Conservation (phyloP, 2,329 filamentous ascomycete genomes). For the Huntiella savannae region DNA sequence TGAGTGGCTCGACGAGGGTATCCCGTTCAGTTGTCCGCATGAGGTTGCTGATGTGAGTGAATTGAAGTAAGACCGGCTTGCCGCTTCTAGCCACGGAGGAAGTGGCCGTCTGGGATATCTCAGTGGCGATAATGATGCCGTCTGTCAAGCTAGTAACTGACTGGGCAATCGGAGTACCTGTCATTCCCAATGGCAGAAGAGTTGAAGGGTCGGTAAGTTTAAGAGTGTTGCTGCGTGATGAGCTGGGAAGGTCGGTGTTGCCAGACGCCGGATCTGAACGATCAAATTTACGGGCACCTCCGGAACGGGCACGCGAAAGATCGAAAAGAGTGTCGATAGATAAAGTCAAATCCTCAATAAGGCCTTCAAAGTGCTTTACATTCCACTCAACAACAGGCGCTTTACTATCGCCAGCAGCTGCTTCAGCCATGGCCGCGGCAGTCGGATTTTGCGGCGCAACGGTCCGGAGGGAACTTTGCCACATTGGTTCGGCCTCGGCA, state of each 20-base stretch:
- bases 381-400: conserved; percentile 42
- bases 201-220: conserved; percentile 37
- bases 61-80: conserved; percentile 47
- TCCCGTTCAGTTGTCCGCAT: conserved; percentile 34
- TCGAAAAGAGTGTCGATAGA: conserved; percentile 69
- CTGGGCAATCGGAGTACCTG: background rate
- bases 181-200: conserved; percentile 25
- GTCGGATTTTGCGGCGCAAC: conserved; percentile 17
- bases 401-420: conserved; percentile 32
- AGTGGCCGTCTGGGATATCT: conserved; percentile 19
- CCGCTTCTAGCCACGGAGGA: background rate
- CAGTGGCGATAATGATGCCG: conserved; percentile 24
- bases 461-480: conserved; percentile 26
- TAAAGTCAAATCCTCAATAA: conserved; percentile 54
- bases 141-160: background rate
- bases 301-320: conserved; percentile 45
- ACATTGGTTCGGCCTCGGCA: conserved; percentile 56
- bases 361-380: conserved; percentile 53
- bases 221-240: conserved; percentile 40
- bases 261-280: background rate
- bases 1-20: conserved; percentile 45
- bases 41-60: conserved; percentile 23
- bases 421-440: conserved; percentile 14
- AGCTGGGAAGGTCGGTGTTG: conserved; percentile 26
- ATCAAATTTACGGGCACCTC: conserved; percentile 17